A percentile compares a stretch with the other conserved stretches of the same genome.
phyloP scores from a whole-genome alignment of 441 rosid species.

The Melastoma candidum region DNA sequence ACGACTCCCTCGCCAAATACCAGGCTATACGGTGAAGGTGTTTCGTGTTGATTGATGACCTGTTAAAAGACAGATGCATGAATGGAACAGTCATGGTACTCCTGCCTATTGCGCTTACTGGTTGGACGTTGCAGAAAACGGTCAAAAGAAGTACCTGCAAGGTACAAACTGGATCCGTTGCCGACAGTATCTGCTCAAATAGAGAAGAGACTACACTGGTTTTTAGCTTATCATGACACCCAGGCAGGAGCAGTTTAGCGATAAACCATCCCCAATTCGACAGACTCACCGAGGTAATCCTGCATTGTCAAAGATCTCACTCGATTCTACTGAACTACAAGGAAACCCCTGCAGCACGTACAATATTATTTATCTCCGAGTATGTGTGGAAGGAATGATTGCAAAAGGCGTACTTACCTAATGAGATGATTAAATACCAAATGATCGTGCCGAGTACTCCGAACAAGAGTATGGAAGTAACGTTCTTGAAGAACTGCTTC shows the following conservation, averaged over 20 bases:
- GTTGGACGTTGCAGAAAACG: too few species aligned
- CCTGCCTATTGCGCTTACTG: too few species aligned
- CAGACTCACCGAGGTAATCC: conserved; percentile 16
- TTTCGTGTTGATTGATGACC: too few species aligned
- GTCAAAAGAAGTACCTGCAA: conserved; percentile 38
- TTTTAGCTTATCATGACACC: too few species aligned
- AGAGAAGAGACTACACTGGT: background rate
- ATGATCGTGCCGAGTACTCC: conserved; percentile 62
- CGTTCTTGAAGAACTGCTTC: conserved; percentile 22
- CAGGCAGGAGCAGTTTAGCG: background rate
- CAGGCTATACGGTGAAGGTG: too few species aligned
- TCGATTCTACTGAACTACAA: conserved; percentile 27
- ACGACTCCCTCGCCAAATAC: too few species aligned
- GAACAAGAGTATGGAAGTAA: conserved; percentile 44
- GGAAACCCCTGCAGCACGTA: conserved; percentile 30
- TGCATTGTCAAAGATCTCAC: conserved; percentile 26
- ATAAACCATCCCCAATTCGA: background rate
- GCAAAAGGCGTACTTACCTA: conserved; percentile 26
- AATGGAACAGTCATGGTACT: conserved; percentile 22
- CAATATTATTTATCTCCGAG: background rate
- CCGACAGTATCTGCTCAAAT: conserved; percentile 50
- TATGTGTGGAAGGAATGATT: background rate
- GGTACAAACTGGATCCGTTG: conserved; percentile 77
- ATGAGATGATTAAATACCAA: conserved; percentile 56
- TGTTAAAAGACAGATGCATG: conserved; percentile 35